Base-by-base conservation (phyloP, 768 basidiomycete genomes). In the Boletus rubescentipes region DNA sequence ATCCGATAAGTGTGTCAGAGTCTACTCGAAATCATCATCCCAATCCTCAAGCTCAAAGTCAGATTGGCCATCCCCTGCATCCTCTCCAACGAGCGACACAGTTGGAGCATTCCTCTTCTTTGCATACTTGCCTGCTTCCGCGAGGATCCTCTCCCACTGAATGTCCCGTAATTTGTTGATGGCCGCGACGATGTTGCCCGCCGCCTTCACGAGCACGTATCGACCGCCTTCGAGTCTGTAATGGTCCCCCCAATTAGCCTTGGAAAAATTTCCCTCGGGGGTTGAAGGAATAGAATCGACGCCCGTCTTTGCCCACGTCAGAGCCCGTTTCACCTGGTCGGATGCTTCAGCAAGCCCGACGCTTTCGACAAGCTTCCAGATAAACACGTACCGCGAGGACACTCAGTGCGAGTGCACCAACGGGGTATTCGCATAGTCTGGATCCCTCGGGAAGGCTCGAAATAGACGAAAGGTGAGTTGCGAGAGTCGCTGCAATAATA, bases 21-120 rank as follows among this genome's bases (percentile, higher is more conserved):
- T 39, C 26, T 40, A 34, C 30, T 49, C 39, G 10, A 49, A 49
- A 9, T 26, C 32, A 30, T 51, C 49, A n/a, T 51, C 49, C 41
- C 49, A 51, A 15, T 50, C 49, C 8, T 51, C 50, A 14, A 51
- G n/a, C 10, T 43, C 50, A 12, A 51, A 43, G 35, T 51, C 49
- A 14, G 49, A 51, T 14, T 42, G 23, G 7, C 10, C 26, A 26
- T 26, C n/a, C 16, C 18, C 31, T 8, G 5, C 32, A 14, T 2
- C 38, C 5, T 41, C 40, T 23, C 9, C 10, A 9, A 20, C n/a
- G 26, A 38, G 31, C 31, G 35, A 23, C 5, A 15, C 5, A 16
- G 4, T 3, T 9, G 39, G 30, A 3, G 1, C 16, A 11, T 42
- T 42, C 32, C 9, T 44, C 29, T 36, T 4, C 10, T 20, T 29